phyloP scores from a whole-genome alignment of 2,329 filamentous ascomycete genomes.

The Fusarium euwallaceae region DNA sequence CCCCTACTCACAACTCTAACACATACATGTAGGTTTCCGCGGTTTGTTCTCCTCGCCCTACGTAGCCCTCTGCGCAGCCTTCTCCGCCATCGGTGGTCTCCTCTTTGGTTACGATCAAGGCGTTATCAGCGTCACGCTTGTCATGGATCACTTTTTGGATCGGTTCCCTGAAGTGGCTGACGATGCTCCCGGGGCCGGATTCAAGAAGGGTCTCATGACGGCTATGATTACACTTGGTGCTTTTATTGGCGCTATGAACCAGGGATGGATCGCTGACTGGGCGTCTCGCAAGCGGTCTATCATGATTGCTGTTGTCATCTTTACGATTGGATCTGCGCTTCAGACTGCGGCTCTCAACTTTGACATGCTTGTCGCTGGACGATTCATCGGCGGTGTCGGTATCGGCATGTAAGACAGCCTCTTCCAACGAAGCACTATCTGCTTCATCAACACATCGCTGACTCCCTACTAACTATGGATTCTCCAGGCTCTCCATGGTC shows the following conservation, averaged over 20 bases:
- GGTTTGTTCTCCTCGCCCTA: conserved; percentile 11
- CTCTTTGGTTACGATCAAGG: conserved; percentile 48
- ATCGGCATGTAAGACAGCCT: background rate
- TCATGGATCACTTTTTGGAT: background rate
- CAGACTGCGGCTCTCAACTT: background rate
- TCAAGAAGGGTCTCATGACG: conserved; percentile 57
- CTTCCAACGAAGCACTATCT: background rate
- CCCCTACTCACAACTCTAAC: background rate
- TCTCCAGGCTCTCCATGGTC: background rate
- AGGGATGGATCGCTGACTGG: conserved; percentile 20
- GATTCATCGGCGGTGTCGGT: background rate
- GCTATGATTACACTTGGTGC: conserved; percentile 60
- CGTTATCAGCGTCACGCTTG: conserved; percentile 45
- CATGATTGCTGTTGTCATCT: conserved; percentile 1
- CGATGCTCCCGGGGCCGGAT: conserved; percentile 52
- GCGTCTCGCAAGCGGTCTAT: background rate
- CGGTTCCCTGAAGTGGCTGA: conserved; percentile 10
- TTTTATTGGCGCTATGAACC: conserved; percentile 45
- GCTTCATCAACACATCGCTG: background rate
- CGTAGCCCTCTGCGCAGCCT: conserved; percentile 10
- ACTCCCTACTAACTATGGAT: no score
- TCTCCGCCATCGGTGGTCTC: conserved; percentile 19
- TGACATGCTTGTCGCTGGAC: background rate
- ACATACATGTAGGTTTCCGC: background rate
- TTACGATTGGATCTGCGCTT: background rate